Evolutionary conservation across 2,329 filamentous ascomycete genomes (phyloP).

Genomic region (Orbilia oligospora): DNA sequence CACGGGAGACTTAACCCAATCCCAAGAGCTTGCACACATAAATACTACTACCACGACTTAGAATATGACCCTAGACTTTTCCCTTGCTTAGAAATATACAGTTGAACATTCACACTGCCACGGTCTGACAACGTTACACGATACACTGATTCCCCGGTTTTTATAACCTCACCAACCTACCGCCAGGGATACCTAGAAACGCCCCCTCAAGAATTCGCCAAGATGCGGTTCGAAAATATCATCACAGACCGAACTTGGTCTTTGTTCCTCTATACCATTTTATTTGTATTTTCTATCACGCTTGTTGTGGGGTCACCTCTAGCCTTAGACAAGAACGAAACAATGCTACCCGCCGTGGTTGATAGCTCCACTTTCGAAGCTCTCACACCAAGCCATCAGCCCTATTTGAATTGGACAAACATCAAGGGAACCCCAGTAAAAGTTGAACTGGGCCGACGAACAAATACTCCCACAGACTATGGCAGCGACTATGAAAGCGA

Average conservation of each 20-base stretch:
- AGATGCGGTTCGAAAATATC: neutral
- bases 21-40: too few relatives aligned
- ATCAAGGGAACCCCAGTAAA: neutral
- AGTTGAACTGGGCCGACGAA: neutral
- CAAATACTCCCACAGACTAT: neutral
- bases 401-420: neutral
- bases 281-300: neutral
- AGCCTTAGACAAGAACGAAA: neutral
- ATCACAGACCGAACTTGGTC: neutral
- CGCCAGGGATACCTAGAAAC: neutral
- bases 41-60: too few relatives aligned
- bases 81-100: too few relatives aligned
- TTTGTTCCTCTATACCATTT: too few relatives aligned
- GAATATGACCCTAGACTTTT: too few relatives aligned
- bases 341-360: neutral
- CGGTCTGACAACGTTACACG: too few relatives aligned
- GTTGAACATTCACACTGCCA: too few relatives aligned
- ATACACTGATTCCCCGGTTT: too few relatives aligned
- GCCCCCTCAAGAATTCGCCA: neutral
- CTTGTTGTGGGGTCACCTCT: neutral
- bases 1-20: too few relatives aligned
- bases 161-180: neutral
- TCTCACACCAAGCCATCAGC: neutral
- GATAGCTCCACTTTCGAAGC: neutral
- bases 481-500: neutral